Conservation (phyloP, 495 filamentous ascomycete species). For the Tuber indicum region DNA sequence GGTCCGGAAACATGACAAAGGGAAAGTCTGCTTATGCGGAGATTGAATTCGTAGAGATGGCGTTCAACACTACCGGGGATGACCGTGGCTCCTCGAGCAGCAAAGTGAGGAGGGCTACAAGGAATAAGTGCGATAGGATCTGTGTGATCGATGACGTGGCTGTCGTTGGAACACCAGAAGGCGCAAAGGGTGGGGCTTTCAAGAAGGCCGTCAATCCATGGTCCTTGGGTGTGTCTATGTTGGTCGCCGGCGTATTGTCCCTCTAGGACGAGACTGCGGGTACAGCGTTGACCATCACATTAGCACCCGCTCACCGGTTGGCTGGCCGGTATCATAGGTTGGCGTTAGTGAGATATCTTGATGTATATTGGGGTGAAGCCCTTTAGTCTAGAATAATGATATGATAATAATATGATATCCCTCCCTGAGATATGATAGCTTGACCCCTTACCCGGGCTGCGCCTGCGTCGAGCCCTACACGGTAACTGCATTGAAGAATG, state of each 20-base stretch:
- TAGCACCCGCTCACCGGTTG: too few species aligned
- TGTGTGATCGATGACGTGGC: conserved; percentile 29
- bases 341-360: not conserved
- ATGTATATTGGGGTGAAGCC: not conserved
- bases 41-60: conserved; percentile 68
- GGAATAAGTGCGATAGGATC: conserved; percentile 13
- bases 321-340: too few species aligned
- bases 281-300: not conserved
- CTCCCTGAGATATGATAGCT: not conserved
- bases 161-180: conserved; percentile 18
- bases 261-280: not conserved
- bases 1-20: conserved; percentile 65
- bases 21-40: conserved; percentile 57
- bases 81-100: not conserved
- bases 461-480: too few species aligned
- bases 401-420: not conserved
- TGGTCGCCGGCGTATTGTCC: not conserved
- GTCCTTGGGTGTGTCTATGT: not conserved
- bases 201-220: not conserved
- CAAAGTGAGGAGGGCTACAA: conserved; percentile 7
- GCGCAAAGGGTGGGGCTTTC: not conserved
- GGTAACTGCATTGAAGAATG: too few species aligned
- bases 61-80: conserved; percentile 52
- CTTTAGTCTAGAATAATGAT: not conserved
- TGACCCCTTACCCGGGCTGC: not conserved